Base-by-base conservation (phyloP, 2,329 filamentous ascomycete genomes). In the Didymella pomorum region DNA sequence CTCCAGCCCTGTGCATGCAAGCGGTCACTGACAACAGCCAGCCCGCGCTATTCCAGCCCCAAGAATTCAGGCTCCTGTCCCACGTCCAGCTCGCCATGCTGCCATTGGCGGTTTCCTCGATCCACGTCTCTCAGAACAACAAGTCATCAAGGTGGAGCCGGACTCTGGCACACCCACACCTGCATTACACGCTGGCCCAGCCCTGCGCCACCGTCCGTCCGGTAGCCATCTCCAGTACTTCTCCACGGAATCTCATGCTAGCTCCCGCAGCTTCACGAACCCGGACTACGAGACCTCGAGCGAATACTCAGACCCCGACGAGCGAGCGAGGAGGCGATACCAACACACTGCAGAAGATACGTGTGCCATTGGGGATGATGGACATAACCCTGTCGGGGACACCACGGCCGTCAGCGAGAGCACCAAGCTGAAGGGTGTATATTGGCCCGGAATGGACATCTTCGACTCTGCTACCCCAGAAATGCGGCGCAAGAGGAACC, bases 371-470 rank as follows among this genome's bases (percentile, higher is more conserved):
- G 72, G 73, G 35, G 71, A 75, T 39, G 73, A 74, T 10, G 62
- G 66, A 28, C 56, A 48, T 26, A 71, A 71, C 11, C 31, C 56
- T 25, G 52, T 60, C 18, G 49, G 57, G 23, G 69, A 72, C 23
- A 66, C 70, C 21, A 69, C 67, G 52, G 67, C 67, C 45, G 70
- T 71, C 25, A 77, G 72, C 41, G 78, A 79, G 54, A 71, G 69
- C 48, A 80, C 75, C 58, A 85, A 81, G 69, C 81, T 93, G 52
- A 93, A 93, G 74, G 90, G 90, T 2, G 80, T 88, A n/a, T 80
- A 86, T 45, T 92, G 88, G 83, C 88, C 89, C 2, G 91, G 91
- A 18, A 93, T 93, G 90, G 85, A 86, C 52, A 83, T 92, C n/a
- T 93, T 93, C 71, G 91, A 94, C 74, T 87, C 91, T 52, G 91